Evolutionary conservation across 176 grass and related monocot species (phyloP).

Genomic region (Bolboschoenus planiculmis): DNA sequence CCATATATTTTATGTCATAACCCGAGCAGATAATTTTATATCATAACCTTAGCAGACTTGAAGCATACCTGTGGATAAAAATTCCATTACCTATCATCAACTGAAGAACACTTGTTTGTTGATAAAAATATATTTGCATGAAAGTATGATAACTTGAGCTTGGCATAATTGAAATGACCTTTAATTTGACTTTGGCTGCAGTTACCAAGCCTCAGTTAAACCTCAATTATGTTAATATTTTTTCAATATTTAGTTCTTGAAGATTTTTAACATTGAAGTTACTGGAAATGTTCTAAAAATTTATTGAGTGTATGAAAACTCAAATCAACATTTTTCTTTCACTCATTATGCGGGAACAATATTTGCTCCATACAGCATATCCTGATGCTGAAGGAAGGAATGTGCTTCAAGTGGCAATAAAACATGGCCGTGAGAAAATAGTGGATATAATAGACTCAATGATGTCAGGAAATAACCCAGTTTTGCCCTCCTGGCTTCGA

Average conservation of each 20-base stretch:
- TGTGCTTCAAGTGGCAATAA: conserved; percentile 30
- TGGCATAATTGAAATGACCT: not conserved
- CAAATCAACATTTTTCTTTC: not conserved
- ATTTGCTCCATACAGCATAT: not conserved
- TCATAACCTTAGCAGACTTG: no score
- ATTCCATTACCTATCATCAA: no score
- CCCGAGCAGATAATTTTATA: no score
- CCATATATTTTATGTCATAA: no score
- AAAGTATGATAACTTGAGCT: not conserved
- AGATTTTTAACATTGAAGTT: not conserved
- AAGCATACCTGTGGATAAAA: no score
- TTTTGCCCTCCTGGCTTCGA: conserved; percentile 15
- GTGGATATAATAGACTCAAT: conserved; percentile 3
- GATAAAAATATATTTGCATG: no score
- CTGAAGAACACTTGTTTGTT: no score
- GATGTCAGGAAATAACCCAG: not conserved
- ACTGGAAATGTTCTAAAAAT: not conserved
- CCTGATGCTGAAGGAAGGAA: conserved; percentile 12
- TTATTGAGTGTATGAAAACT: not conserved
- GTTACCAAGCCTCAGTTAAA: not conserved
- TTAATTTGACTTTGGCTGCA: not conserved
- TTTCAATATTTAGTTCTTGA: not conserved
- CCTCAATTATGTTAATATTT: not conserved
- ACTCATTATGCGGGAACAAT: not conserved
- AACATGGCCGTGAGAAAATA: conserved; percentile 7